A percentile compares a stretch with the other conserved stretches of the same genome.
Evolutionary conservation across 257 asterid species (phyloP).

Genomic region (Mentha longifolia): DNA sequence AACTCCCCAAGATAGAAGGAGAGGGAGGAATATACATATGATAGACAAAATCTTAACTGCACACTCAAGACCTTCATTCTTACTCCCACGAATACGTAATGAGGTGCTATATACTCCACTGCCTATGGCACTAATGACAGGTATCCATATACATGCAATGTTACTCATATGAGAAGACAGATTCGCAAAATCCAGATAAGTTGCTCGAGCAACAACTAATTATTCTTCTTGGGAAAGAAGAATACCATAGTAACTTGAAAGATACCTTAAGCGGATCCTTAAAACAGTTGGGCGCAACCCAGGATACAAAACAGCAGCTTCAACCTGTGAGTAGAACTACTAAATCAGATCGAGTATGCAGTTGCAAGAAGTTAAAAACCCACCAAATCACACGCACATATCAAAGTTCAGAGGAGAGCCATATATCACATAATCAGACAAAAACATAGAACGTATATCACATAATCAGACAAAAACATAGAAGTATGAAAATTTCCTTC

Average conservation of each 20-base stretch:
- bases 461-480: constrained; percentile 1
- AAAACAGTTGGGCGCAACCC: constrained; percentile 92
- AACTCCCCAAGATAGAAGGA: not conserved
- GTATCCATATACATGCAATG: not conserved
- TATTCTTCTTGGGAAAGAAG: no score
- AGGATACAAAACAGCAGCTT: constrained; percentile 92
- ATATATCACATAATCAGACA: constrained; percentile 4
- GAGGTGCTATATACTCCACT: not conserved
- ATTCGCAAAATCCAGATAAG: no score
- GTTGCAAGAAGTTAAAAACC: not conserved
- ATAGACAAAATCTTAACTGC: not conserved
- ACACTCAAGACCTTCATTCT: not conserved
- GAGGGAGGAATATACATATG: not conserved
- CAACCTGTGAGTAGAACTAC: constrained; percentile 58
- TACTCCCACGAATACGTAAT: not conserved
- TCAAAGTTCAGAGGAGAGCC: constrained; percentile 11
- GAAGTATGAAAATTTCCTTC: constrained; percentile 1
- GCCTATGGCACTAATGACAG: not conserved
- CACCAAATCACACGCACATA: not conserved
- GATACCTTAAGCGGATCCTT: constrained; percentile 87
- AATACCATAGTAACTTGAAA: not conserved
- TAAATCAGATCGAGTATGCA: constrained; percentile 24
- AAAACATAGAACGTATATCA: constrained; percentile 12
- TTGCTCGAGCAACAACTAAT: not conserved
- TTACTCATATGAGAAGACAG: not conserved